Evolutionary conservation across 305 asterid species (phyloP).

Genomic region (Solanum chacoense): DNA sequence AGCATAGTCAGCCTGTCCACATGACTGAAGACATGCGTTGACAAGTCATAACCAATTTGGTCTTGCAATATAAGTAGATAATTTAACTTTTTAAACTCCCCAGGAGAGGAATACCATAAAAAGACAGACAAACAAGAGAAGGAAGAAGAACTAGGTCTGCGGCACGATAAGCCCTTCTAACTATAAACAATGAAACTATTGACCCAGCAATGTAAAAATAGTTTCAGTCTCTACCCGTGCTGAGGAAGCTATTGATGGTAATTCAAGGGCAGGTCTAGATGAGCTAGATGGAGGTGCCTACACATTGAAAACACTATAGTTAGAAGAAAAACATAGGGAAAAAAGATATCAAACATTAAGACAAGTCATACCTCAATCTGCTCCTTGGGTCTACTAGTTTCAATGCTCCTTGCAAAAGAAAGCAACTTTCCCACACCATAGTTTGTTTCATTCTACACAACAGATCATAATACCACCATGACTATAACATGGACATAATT

Average conservation of each 20-base stretch:
- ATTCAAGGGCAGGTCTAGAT: constrained; percentile 47
- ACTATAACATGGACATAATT: background rate
- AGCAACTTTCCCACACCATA: constrained; percentile 58
- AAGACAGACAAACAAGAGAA: background rate
- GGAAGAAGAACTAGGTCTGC: background rate
- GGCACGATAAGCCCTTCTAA: background rate
- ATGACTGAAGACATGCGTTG: background rate
- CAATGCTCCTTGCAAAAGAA: constrained; percentile 31
- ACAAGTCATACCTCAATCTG: constrained; percentile 57
- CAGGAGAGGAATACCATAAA: background rate
- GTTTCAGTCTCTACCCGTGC: constrained; percentile 47
- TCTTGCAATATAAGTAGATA: background rate
- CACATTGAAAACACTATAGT: constrained; percentile 10
- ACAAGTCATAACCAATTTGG: background rate
- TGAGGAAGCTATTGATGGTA: constrained; percentile 40
- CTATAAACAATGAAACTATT: background rate
- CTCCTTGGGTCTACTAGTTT: constrained; percentile 24
- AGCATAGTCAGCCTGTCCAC: background rate
- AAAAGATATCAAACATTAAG: background rate
- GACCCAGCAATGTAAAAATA: constrained; percentile 2
- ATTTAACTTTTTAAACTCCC: background rate
- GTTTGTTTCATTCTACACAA: constrained; percentile 43
- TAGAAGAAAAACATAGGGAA: background rate
- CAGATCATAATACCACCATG: constrained; percentile 7
- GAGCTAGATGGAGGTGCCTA: constrained; percentile 54